These are phyloP conservation scores for Septoria petroselini DNA, from an alignment of 2,329 filamentous ascomycete genomes.

Conservation along the genomic window DNA sequence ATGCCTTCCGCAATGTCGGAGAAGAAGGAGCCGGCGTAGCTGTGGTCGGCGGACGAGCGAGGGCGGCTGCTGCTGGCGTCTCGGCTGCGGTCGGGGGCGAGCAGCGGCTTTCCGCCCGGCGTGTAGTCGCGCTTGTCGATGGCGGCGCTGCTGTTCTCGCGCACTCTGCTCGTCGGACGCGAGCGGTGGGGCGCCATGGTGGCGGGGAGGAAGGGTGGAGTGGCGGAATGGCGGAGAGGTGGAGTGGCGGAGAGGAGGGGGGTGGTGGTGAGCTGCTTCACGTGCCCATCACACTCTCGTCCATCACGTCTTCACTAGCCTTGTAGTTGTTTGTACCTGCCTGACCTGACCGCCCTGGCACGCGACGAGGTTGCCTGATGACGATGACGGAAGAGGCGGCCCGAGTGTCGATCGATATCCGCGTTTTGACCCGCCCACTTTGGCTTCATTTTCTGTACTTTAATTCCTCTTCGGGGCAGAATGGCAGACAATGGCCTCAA, in stretches of 20 bases:
- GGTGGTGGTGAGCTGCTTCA: not conserved
- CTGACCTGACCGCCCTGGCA: too few relatives aligned
- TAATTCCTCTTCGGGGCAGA: constrained; percentile 13
- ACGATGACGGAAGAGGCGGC: not conserved
- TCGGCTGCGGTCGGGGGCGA: constrained; percentile 38
- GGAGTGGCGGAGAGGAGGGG: not conserved
- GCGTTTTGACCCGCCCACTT: not conserved
- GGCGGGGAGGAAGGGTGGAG: not conserved
- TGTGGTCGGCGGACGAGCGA: constrained; percentile 43
- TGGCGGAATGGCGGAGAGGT: not conserved
- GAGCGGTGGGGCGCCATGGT: constrained; percentile 20
- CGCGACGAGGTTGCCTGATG: not conserved
- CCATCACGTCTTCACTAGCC: too few relatives aligned
- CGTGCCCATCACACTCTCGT: not conserved
- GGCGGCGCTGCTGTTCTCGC: constrained; percentile 23
- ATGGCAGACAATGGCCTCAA: constrained; percentile 31
- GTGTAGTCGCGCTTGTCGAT: constrained; percentile 54
- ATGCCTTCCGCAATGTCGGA: constrained; percentile 61
- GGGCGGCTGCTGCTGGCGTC: constrained; percentile 25
- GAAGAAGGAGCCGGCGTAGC: constrained; percentile 55
- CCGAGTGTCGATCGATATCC: too few relatives aligned
- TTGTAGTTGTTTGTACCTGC: too few relatives aligned
- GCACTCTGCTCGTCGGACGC: constrained; percentile 23
- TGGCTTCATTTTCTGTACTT: constrained; percentile 5
- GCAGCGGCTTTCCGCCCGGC: constrained; percentile 42